phyloP scores from a whole-genome alignment of 257 asterid species.

The Przewalskia tangutica region DNA sequence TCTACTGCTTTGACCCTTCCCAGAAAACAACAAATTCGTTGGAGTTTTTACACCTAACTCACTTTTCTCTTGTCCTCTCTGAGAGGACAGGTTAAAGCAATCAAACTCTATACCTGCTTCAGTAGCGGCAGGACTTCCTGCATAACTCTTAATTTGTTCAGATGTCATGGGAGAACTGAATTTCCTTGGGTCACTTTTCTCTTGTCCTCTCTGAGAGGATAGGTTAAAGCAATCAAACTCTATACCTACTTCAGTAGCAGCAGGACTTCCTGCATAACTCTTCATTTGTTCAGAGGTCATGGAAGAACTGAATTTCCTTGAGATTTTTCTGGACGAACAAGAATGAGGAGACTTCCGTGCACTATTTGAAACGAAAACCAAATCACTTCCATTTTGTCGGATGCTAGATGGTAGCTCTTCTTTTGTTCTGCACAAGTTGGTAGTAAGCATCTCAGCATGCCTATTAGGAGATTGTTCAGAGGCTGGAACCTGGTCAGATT shows the following conservation, averaged over 20 bases:
- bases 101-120: constrained; percentile 21
- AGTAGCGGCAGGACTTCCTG: constrained; percentile 19
- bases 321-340: constrained; percentile 22
- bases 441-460: constrained; percentile 19
- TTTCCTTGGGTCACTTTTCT: constrained; percentile 13
- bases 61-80: constrained; percentile 14
- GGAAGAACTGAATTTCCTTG: constrained; percentile 27
- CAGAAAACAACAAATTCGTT: constrained; percentile 7
- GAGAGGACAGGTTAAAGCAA: constrained; percentile 14
- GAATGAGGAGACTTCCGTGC: constrained; percentile 34
- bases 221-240: constrained; percentile 19
- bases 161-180: constrained; percentile 19
- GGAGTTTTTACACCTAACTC: background rate
- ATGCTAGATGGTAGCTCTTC: constrained; percentile 18
- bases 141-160: constrained; percentile 18
- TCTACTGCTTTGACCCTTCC: constrained; percentile 25
- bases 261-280: constrained; percentile 19
- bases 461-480: constrained; percentile 17
- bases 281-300: constrained; percentile 19
- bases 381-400: constrained; percentile 22
- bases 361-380: constrained; percentile 27
- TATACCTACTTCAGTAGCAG: constrained; percentile 12
- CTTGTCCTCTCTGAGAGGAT: background rate
- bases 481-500: constrained; percentile 8
- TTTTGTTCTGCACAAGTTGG: constrained; percentile 14